Evolutionary conservation across 2,329 filamentous ascomycete species (phyloP).

Genomic region (Stagonosporopsis tanaceti): DNA sequence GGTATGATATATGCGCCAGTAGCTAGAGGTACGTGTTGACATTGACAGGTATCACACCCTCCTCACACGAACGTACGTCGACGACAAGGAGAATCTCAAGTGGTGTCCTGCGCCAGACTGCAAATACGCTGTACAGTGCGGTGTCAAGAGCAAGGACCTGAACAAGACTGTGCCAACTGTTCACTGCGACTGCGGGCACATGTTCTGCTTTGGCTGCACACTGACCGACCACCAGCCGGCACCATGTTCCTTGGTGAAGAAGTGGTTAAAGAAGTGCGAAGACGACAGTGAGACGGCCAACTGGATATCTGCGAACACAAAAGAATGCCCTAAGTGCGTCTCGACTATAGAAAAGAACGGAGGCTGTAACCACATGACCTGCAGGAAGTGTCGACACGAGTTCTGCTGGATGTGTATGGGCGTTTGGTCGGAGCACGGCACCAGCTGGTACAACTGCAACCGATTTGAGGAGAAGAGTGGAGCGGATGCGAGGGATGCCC

Average conservation of each 20-base stretch:
- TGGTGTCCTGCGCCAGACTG: conserved; percentile 99
- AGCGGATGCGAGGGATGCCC: conserved; percentile 85
- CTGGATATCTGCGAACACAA: conserved; percentile 99
- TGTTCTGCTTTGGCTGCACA: conserved; percentile 95
- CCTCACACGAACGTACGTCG: conserved; percentile 92
- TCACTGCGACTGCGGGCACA: conserved; percentile 80
- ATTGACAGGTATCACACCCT: conserved; percentile 78
- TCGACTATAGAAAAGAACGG: conserved; percentile 99
- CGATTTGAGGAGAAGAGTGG: conserved; percentile 96
- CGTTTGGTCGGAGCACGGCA: conserved; percentile 96
- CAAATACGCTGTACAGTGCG: conserved; percentile 88
- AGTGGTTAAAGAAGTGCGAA: conserved; percentile 97
- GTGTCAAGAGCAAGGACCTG: conserved; percentile 86
- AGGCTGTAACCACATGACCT: conserved; percentile 98
- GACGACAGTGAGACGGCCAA: conserved; percentile 98
- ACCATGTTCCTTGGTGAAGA: conserved; percentile 89
- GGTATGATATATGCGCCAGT: conserved; percentile 50
- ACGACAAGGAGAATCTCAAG: conserved; percentile 93
- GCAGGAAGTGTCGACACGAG: conserved; percentile 92
- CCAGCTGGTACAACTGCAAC: conserved; percentile 99
- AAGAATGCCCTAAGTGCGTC: conserved; percentile 94
- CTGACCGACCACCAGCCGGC: conserved; percentile 91
- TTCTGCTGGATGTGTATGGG: conserved; percentile 99
- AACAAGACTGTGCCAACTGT: conserved; percentile 88
- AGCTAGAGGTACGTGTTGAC: conserved; percentile 20